phyloP scores from a whole-genome alignment of 495 filamentous ascomycete species.

The Penicillium crystallinum region DNA sequence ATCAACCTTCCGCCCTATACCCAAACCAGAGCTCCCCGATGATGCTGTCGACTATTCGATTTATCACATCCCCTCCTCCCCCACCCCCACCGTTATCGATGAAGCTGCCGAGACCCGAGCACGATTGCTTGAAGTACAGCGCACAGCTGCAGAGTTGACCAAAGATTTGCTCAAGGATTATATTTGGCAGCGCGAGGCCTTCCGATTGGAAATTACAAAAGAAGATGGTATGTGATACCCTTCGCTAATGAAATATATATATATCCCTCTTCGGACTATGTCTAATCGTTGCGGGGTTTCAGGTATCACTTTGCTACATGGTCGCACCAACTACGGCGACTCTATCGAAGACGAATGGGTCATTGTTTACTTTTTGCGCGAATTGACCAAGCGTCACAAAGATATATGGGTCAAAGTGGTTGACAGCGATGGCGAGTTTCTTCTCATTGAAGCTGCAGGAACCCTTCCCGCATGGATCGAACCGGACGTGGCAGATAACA shows the following conservation, averaged over 20 bases:
- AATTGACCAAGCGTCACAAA: constrained; percentile 66
- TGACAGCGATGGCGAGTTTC: constrained; percentile 91
- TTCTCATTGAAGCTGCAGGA: constrained; percentile 90
- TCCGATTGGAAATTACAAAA: constrained; percentile 57
- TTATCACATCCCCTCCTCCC: constrained; percentile 53
- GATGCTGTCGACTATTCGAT: constrained; percentile 85
- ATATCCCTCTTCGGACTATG: neutral
- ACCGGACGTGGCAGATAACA: constrained; percentile 81
- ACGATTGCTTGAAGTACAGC: constrained; percentile 66
- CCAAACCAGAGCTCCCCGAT: constrained; percentile 68
- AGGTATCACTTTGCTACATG: constrained; percentile 52
- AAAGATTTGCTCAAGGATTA: constrained; percentile 69
- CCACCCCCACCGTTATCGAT: constrained; percentile 44
- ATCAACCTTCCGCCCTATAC: constrained; percentile 51
- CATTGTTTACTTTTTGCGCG: constrained; percentile 83
- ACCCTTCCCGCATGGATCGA: constrained; percentile 85
- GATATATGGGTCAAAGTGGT: constrained; percentile 76
- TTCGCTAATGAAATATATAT: neutral
- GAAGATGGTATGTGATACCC: constrained; percentile 47
- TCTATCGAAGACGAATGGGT: constrained; percentile 97
- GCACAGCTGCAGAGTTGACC: constrained; percentile 55
- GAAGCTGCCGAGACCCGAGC: constrained; percentile 47
- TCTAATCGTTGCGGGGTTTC: constrained; percentile 4
- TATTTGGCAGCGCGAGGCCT: constrained; percentile 89
- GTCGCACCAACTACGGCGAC: constrained; percentile 81